Evolutionary conservation across 2,329 filamentous ascomycete genomes (phyloP).

Genomic region (Trichoderma koningiopsis): DNA sequence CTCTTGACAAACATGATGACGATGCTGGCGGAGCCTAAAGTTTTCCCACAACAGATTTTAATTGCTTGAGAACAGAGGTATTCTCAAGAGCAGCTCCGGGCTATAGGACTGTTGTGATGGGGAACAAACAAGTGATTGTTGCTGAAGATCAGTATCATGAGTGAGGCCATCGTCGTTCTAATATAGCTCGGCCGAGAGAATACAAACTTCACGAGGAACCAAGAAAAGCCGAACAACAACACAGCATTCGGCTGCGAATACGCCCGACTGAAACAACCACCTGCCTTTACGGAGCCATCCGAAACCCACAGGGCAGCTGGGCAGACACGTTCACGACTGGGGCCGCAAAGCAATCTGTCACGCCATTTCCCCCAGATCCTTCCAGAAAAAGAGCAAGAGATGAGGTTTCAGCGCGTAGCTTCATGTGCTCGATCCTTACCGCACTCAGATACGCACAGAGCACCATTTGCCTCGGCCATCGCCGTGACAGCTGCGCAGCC

Average conservation of each 20-base stretch:
- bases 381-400: not conserved
- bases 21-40: not conserved
- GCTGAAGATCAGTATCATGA: not conserved
- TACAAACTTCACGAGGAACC: not conserved
- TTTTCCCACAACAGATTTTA: not conserved
- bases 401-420: not conserved
- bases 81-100: not conserved
- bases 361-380: not conserved
- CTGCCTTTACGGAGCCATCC: conserved; percentile 19
- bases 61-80: not conserved
- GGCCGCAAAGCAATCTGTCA: not conserved
- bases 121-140: not conserved
- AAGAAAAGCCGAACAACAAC: not conserved
- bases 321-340: not conserved
- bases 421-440: not conserved
- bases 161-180: conserved; percentile 8
- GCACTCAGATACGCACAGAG: not conserved
- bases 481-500: not conserved
- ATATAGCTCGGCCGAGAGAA: not conserved
- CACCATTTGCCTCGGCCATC: conserved; percentile 1
- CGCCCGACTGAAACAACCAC: conserved; percentile 19
- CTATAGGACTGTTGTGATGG: not conserved
- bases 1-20: conserved; percentile 19
- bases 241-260: not conserved
- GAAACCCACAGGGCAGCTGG: conserved; percentile 15